Conservation (phyloP, 768 basidiomycete species). For the Tricholoma flavovirens region DNA sequence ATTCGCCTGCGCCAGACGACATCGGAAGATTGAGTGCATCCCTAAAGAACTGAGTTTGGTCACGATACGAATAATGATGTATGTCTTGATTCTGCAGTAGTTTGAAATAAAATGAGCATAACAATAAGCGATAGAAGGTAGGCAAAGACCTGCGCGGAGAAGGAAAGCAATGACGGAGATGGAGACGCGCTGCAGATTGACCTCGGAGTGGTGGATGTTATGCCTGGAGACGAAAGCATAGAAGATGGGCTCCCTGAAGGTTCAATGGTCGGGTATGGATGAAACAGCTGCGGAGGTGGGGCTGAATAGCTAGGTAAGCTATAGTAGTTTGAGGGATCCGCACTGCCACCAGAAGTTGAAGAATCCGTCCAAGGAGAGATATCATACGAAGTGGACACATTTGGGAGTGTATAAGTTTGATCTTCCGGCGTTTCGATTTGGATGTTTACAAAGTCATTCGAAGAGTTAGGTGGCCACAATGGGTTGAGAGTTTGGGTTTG, state of each 20-base stretch:
- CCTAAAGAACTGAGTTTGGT: slow-evolving; percentile 41
- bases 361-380: background rate
- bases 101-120: background rate
- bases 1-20: slow-evolving; percentile 33
- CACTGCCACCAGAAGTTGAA: background rate
- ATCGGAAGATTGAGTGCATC: slow-evolving; percentile 34
- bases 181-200: background rate
- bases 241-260: background rate
- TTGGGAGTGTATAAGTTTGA: background rate
- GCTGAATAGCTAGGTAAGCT: background rate
- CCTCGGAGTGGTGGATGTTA: background rate
- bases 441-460: background rate
- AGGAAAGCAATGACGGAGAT: background rate
- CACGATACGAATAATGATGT: slow-evolving; percentile 34
- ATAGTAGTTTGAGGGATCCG: slow-evolving; percentile 6
- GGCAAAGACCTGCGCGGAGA: slow-evolving; percentile 1
- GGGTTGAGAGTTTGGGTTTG: background rate
- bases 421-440: background rate
- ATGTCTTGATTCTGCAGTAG: slow-evolving; percentile 11
- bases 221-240: background rate
- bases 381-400: slow-evolving; percentile 4
- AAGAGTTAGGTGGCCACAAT: background rate
- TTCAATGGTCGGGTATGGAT: background rate
- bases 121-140: background rate
- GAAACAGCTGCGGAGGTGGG: background rate